Percentiles rank a stretch among this genome's conserved stretches.
Evolutionary conservation across 169 alveolate genomes (phyloP).

Genomic region (Plasmodium adleri): DNA sequence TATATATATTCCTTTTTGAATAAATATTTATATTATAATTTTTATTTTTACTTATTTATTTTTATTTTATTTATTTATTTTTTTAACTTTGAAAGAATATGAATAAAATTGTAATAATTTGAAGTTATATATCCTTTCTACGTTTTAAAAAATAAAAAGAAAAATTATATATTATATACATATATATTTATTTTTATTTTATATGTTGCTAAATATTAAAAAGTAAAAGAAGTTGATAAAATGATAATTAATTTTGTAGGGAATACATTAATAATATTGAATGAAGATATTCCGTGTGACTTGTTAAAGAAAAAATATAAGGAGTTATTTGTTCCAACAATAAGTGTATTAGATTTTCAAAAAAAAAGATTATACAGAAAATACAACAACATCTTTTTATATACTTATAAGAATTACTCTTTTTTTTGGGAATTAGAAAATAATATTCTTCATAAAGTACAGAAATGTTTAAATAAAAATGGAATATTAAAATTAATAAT

Average conservation of each 20-base stretch:
- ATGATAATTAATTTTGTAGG: constrained; percentile 51
- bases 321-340: constrained; percentile 52
- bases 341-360: constrained; percentile 42
- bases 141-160: too few relatives aligned
- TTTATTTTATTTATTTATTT: too few relatives aligned
- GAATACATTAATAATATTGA: constrained; percentile 56
- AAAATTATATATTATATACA: too few relatives aligned
- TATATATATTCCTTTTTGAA: too few relatives aligned
- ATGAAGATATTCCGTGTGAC: constrained; percentile 71
- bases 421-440: constrained; percentile 62
- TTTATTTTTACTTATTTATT: too few relatives aligned
- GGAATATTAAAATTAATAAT: constrained; percentile 33
- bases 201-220: too few relatives aligned
- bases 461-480: constrained; percentile 53
- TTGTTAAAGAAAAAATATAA: constrained; percentile 46
- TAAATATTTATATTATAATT: too few relatives aligned
- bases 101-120: too few relatives aligned
- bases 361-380: constrained; percentile 41
- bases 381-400: constrained; percentile 52
- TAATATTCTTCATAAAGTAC: constrained; percentile 37
- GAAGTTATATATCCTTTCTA: too few relatives aligned
- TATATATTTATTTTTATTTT: too few relatives aligned
- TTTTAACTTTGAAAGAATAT: too few relatives aligned
- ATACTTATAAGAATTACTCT: constrained; percentile 38
- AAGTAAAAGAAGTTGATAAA: neutral